Base-by-base conservation (phyloP, 2,329 filamentous ascomycete genomes). In the Alternaria sp. region DNA sequence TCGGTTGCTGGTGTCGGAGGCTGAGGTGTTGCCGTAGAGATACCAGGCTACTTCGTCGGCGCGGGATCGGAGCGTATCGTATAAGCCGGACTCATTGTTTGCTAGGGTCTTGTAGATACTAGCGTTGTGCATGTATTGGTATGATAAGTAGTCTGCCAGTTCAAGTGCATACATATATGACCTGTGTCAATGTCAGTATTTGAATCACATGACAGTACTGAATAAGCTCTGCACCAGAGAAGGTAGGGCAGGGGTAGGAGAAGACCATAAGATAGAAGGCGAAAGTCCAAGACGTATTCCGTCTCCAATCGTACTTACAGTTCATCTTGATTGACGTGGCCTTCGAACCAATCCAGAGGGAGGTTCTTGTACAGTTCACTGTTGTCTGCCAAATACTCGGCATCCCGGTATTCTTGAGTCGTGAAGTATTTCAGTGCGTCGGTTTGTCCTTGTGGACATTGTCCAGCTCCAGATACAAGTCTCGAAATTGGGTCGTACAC, bases 101-200 rank as follows among this genome's bases (percentile, higher is more conserved):
- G 69, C 52, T n/a, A 83, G 69, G 1, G 71, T 64, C 3, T 70
- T 62, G 51, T 77, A 71, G 21, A 83, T 76, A 6, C 79, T 83
- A 10, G 70, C 69, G 67, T 89, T 87, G 75, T 89, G 86, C 17
- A 79, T 69, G 54, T 82, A 82, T 43, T 83, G 80, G 72, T 89
- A 89, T 30, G 83, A 81, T 47, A 89, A 75, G 68, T 85, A 88
- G 63, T 89, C 86, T 57, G 83, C 86, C 63, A 89, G 85, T 12
- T 80, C 71, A 64, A 84, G 82, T 3, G 87, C 86, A 60, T 88
- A 85, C 10, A 73, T 74, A 70, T 87, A 88, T 57, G 81, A 81
- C 54, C 83, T 85, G 12, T 30, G 21, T 45, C 10, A 28, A 15
- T 25, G 43, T 67, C 17, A 66, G 57, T 25, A 8, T 32, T 26